Evolutionary conservation across 345 rosid genomes (phyloP), one percentile per base, ranked within the genome.

Genomic region (Citrus trifoliata): DNA sequence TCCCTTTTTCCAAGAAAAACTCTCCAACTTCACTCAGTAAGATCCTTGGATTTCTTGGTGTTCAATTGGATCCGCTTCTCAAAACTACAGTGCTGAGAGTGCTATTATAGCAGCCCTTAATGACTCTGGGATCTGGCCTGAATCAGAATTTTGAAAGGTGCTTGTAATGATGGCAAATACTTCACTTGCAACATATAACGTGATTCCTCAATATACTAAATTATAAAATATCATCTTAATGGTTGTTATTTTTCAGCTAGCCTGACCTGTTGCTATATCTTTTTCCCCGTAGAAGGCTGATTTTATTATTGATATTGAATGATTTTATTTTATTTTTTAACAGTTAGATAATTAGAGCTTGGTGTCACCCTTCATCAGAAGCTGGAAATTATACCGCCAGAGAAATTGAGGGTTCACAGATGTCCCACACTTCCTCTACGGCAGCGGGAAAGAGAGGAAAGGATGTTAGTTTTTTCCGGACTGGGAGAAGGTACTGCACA

Each of bases 151-250:
- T 89, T 89, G 90, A 87, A 84, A 70, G 89, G 90, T 10, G 78
- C 9, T 48, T 88, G 89, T 66, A 30, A 62, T 2, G 82, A 86
- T 7, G 84, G 85, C 24, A 0, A 38, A 67, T 83, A 86, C 67
- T 83, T 89, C 78, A 86, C 86, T 37, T 89, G 91, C 81, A 88
- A 88, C 86, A 88, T 83, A 90, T 85, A 79, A 85, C 0, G 32
- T 3, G 46, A 40, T 40, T 40, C 46, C 46, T 10, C 46, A 10
- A 9, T 40, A 10, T 40, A 40, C 13, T 40, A 40, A 40, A 40
- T 9, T 9, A 10, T 9, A 40, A 40, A 40, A 40, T 40, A 40
- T 40, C 46, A 40, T 40, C 46, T 40, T 40, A 9, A 2, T 40
- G 46, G 46, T 40, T 9, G 46, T 9, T 10, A 40, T 40, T 40